Percentiles rank a stretch among this genome's conserved stretches.
Conservation (phyloP, 768 basidiomycete species). For the Suillus weaverae region DNA sequence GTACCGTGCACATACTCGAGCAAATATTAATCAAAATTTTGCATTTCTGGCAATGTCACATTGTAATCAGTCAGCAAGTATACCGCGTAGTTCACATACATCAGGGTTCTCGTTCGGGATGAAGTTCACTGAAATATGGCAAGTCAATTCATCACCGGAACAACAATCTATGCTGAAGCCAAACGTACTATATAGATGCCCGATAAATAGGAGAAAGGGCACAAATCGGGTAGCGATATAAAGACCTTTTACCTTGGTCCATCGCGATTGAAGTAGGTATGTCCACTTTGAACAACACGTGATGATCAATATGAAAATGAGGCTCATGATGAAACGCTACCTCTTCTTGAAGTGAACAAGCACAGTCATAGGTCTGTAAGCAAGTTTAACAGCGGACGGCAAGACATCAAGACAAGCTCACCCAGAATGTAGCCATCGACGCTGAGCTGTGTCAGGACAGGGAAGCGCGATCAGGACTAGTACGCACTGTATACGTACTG, state of each 20-base stretch:
- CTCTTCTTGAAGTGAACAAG: background rate
- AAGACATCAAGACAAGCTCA: background rate
- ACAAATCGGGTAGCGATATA: background rate
- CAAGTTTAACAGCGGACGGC: background rate
- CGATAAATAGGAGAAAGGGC: background rate
- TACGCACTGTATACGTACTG: background rate
- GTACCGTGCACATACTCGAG: background rate
- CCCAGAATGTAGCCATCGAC: background rate
- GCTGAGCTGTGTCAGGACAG: background rate
- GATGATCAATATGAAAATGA: background rate
- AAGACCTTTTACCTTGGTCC: conserved; percentile 1
- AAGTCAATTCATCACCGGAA: background rate
- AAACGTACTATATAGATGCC: background rate
- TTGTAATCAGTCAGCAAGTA: no score
- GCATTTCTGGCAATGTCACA: background rate
- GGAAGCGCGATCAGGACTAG: background rate
- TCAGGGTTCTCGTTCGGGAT: background rate
- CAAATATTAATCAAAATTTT: background rate
- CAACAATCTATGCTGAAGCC: background rate
- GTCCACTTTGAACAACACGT: background rate
- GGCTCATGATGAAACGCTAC: background rate
- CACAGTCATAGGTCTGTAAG: background rate
- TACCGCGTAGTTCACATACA: background rate
- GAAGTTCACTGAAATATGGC: background rate
- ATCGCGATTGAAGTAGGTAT: conserved; percentile 1